phyloP scores from a whole-genome alignment of 2,329 filamentous ascomycete genomes.

The Cordyceps cicadae region DNA sequence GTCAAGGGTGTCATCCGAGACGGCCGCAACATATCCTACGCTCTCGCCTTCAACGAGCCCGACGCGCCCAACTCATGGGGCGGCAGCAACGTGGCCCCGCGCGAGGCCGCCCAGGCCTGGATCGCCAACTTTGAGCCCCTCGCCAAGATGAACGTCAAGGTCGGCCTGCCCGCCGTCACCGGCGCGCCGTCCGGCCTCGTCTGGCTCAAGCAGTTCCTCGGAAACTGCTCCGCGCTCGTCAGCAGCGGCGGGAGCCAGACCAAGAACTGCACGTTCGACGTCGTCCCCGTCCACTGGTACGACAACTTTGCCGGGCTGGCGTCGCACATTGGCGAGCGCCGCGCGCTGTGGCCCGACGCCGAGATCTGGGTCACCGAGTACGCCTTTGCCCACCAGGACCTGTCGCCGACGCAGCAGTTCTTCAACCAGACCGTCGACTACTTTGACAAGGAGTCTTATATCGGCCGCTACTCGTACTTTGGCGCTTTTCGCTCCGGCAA shows the following conservation, averaged over 20 bases:
- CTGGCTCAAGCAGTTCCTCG: conserved; percentile 62
- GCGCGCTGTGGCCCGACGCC: conserved; percentile 43
- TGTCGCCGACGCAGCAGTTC: conserved; percentile 52
- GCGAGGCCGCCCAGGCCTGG: conserved; percentile 59
- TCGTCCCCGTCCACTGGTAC: conserved; percentile 59
- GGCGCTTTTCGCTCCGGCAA: conserved; percentile 61
- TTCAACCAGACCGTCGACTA: conserved; percentile 60
- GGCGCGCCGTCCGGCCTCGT: conserved; percentile 49
- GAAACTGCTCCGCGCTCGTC: conserved; percentile 52
- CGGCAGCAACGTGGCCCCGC: conserved; percentile 54
- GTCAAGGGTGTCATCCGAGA: conserved; percentile 46
- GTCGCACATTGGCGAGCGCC: conserved; percentile 51
- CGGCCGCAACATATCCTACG: conserved; percentile 53
- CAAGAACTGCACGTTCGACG: conserved; percentile 53
- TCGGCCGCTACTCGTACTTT: conserved; percentile 67
- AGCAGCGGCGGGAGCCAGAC: conserved; percentile 24
- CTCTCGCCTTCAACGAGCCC: conserved; percentile 75
- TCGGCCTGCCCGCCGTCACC: conserved; percentile 65
- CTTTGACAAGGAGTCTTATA: conserved; percentile 49
- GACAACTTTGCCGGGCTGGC: conserved; percentile 62
- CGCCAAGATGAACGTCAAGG: conserved; percentile 51
- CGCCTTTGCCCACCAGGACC: conserved; percentile 49
- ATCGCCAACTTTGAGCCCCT: conserved; percentile 64
- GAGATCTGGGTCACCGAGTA: conserved; percentile 76
- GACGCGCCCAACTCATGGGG: conserved; percentile 49